phyloP scores from a whole-genome alignment of 176 grass and related monocot species.

The Saccharum spontaneum region DNA sequence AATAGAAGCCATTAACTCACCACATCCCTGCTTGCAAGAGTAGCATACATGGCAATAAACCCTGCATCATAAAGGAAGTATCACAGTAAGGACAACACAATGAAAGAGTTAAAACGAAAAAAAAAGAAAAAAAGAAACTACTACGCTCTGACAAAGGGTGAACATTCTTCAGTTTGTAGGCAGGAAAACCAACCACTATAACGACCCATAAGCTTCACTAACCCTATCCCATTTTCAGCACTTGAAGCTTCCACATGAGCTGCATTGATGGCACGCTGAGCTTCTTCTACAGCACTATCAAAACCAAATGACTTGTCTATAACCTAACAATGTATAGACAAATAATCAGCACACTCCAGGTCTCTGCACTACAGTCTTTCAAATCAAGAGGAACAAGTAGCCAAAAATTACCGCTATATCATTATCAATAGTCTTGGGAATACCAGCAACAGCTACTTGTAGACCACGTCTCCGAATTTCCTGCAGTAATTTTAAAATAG shows the following conservation, averaged over 20 bases:
- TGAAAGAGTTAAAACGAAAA: background rate
- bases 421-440: slow-evolving; percentile 99
- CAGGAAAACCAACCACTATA: slow-evolving; percentile 75
- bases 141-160: background rate
- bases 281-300: slow-evolving; percentile 91
- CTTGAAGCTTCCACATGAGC: slow-evolving; percentile 96
- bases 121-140: background rate
- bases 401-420: slow-evolving; percentile 81
- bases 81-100: background rate
- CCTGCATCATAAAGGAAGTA: slow-evolving; percentile 47
- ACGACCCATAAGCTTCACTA: slow-evolving; percentile 96
- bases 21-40: slow-evolving; percentile 95
- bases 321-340: slow-evolving; percentile 42
- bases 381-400: background rate
- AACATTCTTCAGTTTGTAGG: slow-evolving; percentile 6
- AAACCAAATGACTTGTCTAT: slow-evolving; percentile 99
- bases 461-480: slow-evolving; percentile 81
- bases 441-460: slow-evolving; percentile 74
- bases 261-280: slow-evolving; percentile 85
- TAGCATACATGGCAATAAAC: slow-evolving; percentile 99
- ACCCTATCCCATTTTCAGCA: slow-evolving; percentile 91
- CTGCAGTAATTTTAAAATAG: slow-evolving; percentile 39
- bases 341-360: slow-evolving; percentile 23
- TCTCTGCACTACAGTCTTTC: background rate
- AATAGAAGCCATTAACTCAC: slow-evolving; percentile 53